These are phyloP conservation scores for Symbiodinium pilosum DNA, from an alignment of 73 alveolate genomes.

Conservation along the genomic window DNA sequence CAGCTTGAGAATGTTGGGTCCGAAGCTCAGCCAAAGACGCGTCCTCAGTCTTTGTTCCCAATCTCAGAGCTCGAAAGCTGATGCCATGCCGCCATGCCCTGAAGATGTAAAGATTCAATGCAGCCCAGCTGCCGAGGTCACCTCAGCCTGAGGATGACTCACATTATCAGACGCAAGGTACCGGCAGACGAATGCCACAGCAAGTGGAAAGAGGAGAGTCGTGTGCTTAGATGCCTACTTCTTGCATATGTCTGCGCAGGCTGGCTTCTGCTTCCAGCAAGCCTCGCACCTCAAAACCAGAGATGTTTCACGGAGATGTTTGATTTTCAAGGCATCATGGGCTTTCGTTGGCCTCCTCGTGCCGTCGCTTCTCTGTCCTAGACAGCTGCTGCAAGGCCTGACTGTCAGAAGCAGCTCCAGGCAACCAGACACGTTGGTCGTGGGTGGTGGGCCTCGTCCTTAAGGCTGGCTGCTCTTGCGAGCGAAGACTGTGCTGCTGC, in stretches of 20 bases:
- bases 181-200: too few species aligned
- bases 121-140: not conserved
- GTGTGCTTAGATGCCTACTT: not conserved
- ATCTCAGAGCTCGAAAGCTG: not conserved
- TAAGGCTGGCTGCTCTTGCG: not conserved
- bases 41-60: slow-evolving; percentile 18
- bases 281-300: not conserved
- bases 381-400: not conserved
- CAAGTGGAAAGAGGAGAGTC: too few species aligned
- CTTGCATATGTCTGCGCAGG: not conserved
- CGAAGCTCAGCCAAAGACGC: not conserved
- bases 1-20: not conserved
- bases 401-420: not conserved
- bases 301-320: too few species aligned
- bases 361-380: not conserved
- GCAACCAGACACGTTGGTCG: too few species aligned
- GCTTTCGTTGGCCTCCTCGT: too few species aligned
- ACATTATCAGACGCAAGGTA: too few species aligned
- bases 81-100: too few species aligned
- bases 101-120: too few species aligned
- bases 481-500: not conserved
- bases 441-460: slow-evolving; percentile 14
- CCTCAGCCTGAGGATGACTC: not conserved
- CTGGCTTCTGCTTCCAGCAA: not conserved
- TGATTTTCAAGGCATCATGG: too few species aligned